Evolutionary conservation across 2,329 filamentous ascomycete genomes (phyloP), one percentile per base, ranked within the genome.

Genomic region (Pyrenophora teres): DNA sequence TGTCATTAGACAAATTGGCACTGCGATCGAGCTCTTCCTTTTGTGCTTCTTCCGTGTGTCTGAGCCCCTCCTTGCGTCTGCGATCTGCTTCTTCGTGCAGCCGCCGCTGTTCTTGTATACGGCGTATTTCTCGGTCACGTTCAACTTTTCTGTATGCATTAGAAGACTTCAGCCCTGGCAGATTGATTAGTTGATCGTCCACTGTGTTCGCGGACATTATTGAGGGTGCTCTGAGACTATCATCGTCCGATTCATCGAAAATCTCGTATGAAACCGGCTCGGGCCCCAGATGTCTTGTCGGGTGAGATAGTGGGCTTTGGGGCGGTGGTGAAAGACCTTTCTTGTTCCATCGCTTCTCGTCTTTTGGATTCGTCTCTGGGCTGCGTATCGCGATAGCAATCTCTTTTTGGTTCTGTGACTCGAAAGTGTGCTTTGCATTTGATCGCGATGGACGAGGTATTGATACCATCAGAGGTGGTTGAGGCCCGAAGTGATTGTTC

Each of bases 331-430:
- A 33, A 9, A n/a, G 25, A 25, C 19, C 13, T 7, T 39, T 32
- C 10, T 19, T 52, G 7, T 45, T 9, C 44, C 49, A 49, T 27
- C 19, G 48, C 16, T 52, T 52, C 19, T 40, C 33, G 16, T 32
- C 25, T 21, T 40, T 48, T 19, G 49, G 40, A 13, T 16, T 16
- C 1, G 23, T 8, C 2, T 30, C 3, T 8, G 19, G 41, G 3
- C 12, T 52, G 18, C 0, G 32, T 4, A 25, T 0, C 30, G 43
- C 16, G 23, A 10, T 15, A 31, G 35, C 32, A 25, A 16, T 27
- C 6, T 21, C 1, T 27, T 18, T 3, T 12, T 9, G 30, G 13
- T 38, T 6, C n/a, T 15, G 12, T 6, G 39, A 40, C 9, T 33
- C 5, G n/a, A 31, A 13, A 13, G 16, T 32, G 10, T 25, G 19